These are phyloP conservation scores for Leishmania major DNA, from an alignment of 208 protist genomes.

Conservation along the genomic window DNA sequence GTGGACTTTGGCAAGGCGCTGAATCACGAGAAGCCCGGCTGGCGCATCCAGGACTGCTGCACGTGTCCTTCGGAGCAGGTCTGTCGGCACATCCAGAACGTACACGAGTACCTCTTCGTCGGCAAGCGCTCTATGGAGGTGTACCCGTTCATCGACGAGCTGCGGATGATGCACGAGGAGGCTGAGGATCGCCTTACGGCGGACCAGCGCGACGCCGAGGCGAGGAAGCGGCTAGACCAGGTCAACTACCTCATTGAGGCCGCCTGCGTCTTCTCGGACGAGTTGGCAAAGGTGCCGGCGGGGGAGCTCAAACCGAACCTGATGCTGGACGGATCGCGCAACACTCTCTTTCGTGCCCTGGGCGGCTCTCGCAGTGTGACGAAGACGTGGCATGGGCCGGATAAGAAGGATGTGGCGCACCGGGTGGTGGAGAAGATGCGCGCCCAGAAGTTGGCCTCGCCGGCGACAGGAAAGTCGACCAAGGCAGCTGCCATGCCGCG, in stretches of 20 bases:
- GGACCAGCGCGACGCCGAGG: constrained; percentile 34
- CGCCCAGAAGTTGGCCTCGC: neutral
- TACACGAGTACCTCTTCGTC: constrained; percentile 87
- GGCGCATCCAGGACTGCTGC: constrained; percentile 76
- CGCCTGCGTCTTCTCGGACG: constrained; percentile 70
- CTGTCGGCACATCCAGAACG: constrained; percentile 89
- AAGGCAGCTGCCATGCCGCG: neutral
- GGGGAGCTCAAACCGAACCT: constrained; percentile 71
- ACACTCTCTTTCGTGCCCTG: constrained; percentile 36
- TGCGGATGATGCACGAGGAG: constrained; percentile 64
- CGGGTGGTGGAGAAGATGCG: constrained; percentile 27
- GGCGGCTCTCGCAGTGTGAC: constrained; percentile 40
- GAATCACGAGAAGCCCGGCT: constrained; percentile 41
- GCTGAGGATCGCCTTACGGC: constrained; percentile 44
- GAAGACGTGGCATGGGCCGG: constrained; percentile 20
- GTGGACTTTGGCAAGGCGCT: constrained; percentile 78
- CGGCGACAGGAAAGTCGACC: neutral
- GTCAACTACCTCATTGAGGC: constrained; percentile 59
- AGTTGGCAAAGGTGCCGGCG: constrained; percentile 60
- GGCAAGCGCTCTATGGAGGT: constrained; percentile 73
- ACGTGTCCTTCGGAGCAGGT: constrained; percentile 69
- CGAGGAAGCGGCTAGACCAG: constrained; percentile 33
- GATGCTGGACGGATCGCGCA: constrained; percentile 63
- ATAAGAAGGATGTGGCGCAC: constrained; percentile 31
- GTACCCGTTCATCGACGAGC: constrained; percentile 72